A percentile compares a stretch with the other conserved stretches of the same genome.
These are phyloP conservation scores for Linum trigynum DNA, from an alignment of 345 rosid genomes.

Conservation along the genomic window DNA sequence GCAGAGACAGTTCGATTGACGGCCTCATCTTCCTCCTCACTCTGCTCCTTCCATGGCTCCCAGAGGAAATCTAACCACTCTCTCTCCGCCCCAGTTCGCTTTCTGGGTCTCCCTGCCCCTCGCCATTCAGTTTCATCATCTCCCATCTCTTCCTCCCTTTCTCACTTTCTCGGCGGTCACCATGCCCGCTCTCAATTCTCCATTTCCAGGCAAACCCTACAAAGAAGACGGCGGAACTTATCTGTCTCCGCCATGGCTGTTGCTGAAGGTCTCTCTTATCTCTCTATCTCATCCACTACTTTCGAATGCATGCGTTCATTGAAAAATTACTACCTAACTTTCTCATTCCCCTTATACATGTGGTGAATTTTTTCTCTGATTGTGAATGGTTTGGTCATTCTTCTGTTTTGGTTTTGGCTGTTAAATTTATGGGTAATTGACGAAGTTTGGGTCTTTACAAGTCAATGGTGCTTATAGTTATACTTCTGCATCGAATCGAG, in stretches of 20 bases:
- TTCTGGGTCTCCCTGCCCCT: constrained; percentile 38
- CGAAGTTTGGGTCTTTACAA: background rate
- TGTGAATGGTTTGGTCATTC: background rate
- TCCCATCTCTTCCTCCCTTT: constrained; percentile 37
- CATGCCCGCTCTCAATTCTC: constrained; percentile 30
- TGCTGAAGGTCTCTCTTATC: constrained; percentile 41
- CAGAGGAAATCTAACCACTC: constrained; percentile 33
- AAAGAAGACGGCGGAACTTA: constrained; percentile 38
- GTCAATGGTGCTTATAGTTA: background rate
- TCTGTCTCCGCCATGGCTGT: constrained; percentile 74
- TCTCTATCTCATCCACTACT: constrained; percentile 10
- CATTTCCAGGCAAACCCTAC: constrained; percentile 18
- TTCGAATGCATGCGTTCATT: too few relatives aligned
- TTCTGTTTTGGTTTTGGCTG: background rate
- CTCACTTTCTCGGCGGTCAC: constrained; percentile 43
- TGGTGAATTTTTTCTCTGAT: too few relatives aligned
- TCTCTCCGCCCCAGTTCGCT: constrained; percentile 33
- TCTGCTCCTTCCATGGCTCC: constrained; percentile 55
- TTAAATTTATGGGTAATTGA: background rate
- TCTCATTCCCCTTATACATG: too few relatives aligned
- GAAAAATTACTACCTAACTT: too few relatives aligned
- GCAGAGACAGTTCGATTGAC: constrained; percentile 54
- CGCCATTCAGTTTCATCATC: constrained; percentile 29
- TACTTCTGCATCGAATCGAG: too few relatives aligned
- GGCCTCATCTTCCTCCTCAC: constrained; percentile 32